These are phyloP conservation scores for Torulaspora delbrueckii DNA, from an alignment of 805 yeast genomes.

Conservation along the genomic window DNA sequence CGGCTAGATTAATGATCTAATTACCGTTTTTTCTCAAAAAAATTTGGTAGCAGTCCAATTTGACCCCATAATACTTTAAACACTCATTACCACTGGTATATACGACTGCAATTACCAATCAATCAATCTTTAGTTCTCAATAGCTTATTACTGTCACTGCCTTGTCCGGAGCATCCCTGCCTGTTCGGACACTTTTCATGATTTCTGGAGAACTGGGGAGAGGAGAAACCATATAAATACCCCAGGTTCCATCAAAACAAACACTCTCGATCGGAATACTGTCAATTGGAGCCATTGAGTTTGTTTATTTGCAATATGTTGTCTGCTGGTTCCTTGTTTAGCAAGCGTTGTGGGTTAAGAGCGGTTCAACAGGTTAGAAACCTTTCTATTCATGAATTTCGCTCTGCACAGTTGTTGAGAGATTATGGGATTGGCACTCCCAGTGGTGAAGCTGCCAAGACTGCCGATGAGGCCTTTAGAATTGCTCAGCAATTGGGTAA, in stretches of 20 bases:
- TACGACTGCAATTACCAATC: no score
- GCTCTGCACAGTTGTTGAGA: slow-evolving; percentile 83
- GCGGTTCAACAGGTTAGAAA: slow-evolving; percentile 45
- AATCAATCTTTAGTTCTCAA: neutral
- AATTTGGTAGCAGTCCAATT: no score
- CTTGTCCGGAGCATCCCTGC: neutral
- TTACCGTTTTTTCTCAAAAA: no score
- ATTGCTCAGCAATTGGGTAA: slow-evolving; percentile 67
- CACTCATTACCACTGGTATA: no score
- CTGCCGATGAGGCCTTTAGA: slow-evolving; percentile 81
- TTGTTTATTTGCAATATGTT: slow-evolving; percentile 34
- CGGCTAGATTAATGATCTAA: no score
- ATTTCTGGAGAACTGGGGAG: neutral
- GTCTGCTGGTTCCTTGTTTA: slow-evolving; percentile 8
- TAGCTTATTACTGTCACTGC: neutral
- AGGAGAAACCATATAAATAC: neutral
- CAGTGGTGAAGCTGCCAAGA: slow-evolving; percentile 82
- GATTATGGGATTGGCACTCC: slow-evolving; percentile 88
- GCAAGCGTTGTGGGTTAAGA: slow-evolving; percentile 11
- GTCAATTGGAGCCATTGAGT: neutral
- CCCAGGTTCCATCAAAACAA: neutral
- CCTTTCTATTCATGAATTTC: slow-evolving; percentile 91
- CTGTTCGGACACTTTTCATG: neutral
- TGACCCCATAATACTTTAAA: no score
- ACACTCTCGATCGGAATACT: neutral